These are phyloP conservation scores for Claviceps pusilla DNA, from an alignment of 2,329 filamentous ascomycete genomes.

Conservation along the genomic window DNA sequence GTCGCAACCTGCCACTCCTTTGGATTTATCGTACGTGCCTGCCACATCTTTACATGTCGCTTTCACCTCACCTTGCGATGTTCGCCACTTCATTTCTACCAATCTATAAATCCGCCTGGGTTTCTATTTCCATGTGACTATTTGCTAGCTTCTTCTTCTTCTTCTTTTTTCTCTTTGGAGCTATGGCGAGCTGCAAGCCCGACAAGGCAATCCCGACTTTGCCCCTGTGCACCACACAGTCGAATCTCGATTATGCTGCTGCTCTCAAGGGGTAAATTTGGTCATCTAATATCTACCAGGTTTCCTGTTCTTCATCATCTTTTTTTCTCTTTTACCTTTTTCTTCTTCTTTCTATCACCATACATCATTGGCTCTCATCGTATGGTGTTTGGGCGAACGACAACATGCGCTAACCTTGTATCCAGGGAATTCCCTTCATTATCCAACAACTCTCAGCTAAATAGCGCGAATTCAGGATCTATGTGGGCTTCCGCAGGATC, in stretches of 20 bases:
- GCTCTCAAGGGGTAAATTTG: conserved; percentile 17
- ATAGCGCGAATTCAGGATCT: conserved; percentile 32
- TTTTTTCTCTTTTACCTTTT: not conserved
- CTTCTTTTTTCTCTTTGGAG: not conserved
- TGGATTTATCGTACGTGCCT: conserved; percentile 49
- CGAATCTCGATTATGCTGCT: conserved; percentile 14
- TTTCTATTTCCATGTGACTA: not conserved
- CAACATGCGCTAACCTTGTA: not conserved
- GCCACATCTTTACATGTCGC: conserved; percentile 3
- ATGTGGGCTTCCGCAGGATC: conserved; percentile 40
- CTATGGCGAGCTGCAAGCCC: conserved; percentile 7
- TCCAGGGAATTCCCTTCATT: conserved; percentile 50
- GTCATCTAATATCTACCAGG: not conserved
- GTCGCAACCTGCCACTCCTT: conserved; percentile 45
- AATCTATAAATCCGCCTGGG: too few relatives aligned
- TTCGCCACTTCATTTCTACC: not conserved
- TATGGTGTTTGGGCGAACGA: not conserved
- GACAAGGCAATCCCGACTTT: conserved; percentile 6
- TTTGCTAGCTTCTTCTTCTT: not conserved
- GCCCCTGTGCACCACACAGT: conserved; percentile 1
- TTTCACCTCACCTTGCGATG: not conserved
- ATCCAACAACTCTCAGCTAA: conserved; percentile 43
- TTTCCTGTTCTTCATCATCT: too few relatives aligned
- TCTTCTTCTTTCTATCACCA: not conserved
- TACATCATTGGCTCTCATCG: not conserved